Evolutionary conservation across 2,329 filamentous ascomycete species (phyloP), one percentile per base, ranked within the genome.

Genomic region (Mycosphaerella arachidis): DNA sequence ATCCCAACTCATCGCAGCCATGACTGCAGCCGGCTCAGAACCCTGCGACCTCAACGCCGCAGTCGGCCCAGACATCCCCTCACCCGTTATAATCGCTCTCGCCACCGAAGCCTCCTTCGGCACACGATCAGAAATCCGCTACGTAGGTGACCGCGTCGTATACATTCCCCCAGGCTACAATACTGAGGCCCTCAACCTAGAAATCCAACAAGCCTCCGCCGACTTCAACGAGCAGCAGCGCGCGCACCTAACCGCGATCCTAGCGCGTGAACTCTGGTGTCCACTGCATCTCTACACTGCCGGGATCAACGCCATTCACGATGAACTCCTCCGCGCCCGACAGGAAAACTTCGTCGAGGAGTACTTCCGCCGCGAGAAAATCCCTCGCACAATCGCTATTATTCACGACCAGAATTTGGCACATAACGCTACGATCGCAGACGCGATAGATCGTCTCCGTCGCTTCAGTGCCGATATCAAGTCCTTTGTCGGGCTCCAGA

Each of bases 391-490:
- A 20, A 50, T 67, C 1, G 52, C 55, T 20, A 40, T 43, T 10
- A 54, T 65, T 5, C 57, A 61, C 20, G 55, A 65, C 1, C 56
- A 69, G 48, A 66, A 63, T 12, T 57, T 68, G 1, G 45, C 69
- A 3, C 31, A 57, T 27, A 63, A 70, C 48, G 66, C 62, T 46
- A 50, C 59, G 18, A 57, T 64, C 2, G 56, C 56, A 18, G 67
- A 64, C 45, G 71, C 73, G 1, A 45, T 68, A 6, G 67, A 68
- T 27, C 71, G 70, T 53, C 67, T 73, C 51, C 59, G 59, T 12
- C 58, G 69, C 33, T 60, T 68, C n/a, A 56, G 63, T 1, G 55
- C 57, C 5, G 64, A 66, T 6, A 63, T 67, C 10, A 64, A 61
- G 35, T 66, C 56, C 1, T 58, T 73, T 13, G 30, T 63, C 13